Conservation (phyloP, 306 rosid genomes). For the Dryas octopetala region DNA sequence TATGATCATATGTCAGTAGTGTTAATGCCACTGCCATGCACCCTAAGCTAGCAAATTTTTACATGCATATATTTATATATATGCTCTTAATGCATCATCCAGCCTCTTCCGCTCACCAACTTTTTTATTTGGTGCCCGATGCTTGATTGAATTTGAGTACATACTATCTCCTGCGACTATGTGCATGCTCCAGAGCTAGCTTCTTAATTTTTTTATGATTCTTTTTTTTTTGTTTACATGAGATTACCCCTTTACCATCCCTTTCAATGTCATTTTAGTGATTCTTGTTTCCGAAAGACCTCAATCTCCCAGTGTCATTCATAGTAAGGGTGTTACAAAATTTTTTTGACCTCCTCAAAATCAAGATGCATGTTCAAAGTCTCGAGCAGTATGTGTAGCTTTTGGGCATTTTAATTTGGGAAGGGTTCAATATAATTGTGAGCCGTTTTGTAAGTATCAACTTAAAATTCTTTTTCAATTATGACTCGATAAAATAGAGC, state of each 20-base stretch:
- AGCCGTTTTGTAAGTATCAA: too few species aligned
- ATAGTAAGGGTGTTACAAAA: background rate
- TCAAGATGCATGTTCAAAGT: background rate
- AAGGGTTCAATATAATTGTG: too few species aligned
- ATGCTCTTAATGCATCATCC: background rate
- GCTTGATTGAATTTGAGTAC: background rate
- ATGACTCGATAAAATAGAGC: too few species aligned
- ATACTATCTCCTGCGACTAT: background rate
- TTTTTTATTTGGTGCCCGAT: constrained; percentile 6
- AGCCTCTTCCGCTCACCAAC: constrained; percentile 9
- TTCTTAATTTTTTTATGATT: background rate
- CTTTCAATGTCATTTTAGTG: background rate
- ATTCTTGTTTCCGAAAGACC: background rate
- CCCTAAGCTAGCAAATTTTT: too few species aligned
- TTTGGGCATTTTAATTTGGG: too few species aligned
- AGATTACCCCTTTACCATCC: background rate
- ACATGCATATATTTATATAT: too few species aligned
- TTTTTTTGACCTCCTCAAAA: background rate
- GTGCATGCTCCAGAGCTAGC: background rate
- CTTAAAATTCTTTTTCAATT: too few species aligned
- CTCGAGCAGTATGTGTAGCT: too few species aligned
- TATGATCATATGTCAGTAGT: background rate
- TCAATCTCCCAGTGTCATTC: background rate
- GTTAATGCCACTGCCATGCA: constrained; percentile 1
- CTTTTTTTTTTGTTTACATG: background rate